phyloP scores from a whole-genome alignment of 352 stramenopile species.

The Phytophthora idaei region DNA sequence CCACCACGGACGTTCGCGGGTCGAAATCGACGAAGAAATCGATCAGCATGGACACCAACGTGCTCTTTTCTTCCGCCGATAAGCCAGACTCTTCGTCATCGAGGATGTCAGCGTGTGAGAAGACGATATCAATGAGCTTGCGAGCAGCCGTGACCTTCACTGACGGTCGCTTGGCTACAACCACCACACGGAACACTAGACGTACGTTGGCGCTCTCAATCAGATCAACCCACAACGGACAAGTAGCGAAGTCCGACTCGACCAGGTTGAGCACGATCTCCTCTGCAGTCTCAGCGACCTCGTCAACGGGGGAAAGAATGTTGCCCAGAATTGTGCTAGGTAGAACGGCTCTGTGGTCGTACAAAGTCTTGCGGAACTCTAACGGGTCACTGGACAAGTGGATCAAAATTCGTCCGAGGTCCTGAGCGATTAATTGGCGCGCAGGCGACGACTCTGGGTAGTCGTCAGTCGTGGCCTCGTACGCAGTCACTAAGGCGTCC shows the following conservation, averaged over 20 bases:
- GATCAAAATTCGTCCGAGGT: constrained; percentile 66
- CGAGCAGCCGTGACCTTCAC: constrained; percentile 72
- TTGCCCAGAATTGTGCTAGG: constrained; percentile 67
- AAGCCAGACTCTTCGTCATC: constrained; percentile 55
- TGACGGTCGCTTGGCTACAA: constrained; percentile 53
- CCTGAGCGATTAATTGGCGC: constrained; percentile 49
- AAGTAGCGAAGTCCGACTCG: constrained; percentile 82
- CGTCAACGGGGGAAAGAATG: constrained; percentile 54
- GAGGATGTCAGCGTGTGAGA: constrained; percentile 58
- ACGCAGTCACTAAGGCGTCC: constrained; percentile 59
- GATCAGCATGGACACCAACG: constrained; percentile 74
- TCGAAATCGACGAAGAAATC: constrained; percentile 77
- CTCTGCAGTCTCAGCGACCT: constrained; percentile 66
- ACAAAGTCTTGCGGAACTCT: constrained; percentile 83
- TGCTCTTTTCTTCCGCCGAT: constrained; percentile 52
- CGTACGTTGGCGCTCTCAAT: constrained; percentile 70
- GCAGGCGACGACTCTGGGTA: constrained; percentile 41
- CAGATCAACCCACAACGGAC: constrained; percentile 78
- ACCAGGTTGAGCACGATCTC: constrained; percentile 80
- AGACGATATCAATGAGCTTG: constrained; percentile 84
- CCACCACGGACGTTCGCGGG: constrained; percentile 74
- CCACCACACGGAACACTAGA: constrained; percentile 63
- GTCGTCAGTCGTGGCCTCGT: constrained; percentile 48
- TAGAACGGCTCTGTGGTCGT: constrained; percentile 64
- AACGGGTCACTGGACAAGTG: constrained; percentile 75